Percentiles rank a stretch among this genome's conserved stretches.
Conservation (phyloP, 2,329 filamentous ascomycete genomes). For the Pyrenochaeta sp. region DNA sequence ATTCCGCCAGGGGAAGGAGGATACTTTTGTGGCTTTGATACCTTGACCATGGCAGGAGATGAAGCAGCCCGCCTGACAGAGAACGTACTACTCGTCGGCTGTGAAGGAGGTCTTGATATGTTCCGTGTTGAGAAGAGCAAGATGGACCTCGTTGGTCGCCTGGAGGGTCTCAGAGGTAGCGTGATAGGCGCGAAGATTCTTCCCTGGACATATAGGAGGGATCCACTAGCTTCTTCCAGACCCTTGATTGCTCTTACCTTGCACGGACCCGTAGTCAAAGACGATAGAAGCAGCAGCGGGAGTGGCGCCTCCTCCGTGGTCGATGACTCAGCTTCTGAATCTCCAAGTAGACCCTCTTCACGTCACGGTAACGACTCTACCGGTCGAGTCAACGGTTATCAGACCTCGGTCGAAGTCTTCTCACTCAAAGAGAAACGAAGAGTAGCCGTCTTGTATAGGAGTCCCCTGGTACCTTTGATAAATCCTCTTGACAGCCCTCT, state of each 20-base stretch:
- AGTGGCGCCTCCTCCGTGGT: slow-evolving; percentile 48
- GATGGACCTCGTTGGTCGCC: slow-evolving; percentile 71
- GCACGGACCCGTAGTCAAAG: slow-evolving; percentile 75
- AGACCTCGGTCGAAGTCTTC: slow-evolving; percentile 89
- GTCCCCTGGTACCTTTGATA: slow-evolving; percentile 68
- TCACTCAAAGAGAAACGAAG: slow-evolving; percentile 79
- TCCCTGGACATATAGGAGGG: slow-evolving; percentile 68
- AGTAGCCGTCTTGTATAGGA: slow-evolving; percentile 76
- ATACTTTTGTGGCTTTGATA: slow-evolving; percentile 84
- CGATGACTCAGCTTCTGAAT: slow-evolving; percentile 48
- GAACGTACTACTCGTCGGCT: slow-evolving; percentile 78
- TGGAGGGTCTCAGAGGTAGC: slow-evolving; percentile 80
- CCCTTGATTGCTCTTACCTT: slow-evolving; percentile 82
- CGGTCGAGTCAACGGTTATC: slow-evolving; percentile 68
- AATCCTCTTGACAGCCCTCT: slow-evolving; percentile 66
- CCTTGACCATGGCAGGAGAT: slow-evolving; percentile 60
- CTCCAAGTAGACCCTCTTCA: slow-evolving; percentile 47
- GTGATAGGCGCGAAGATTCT: slow-evolving; percentile 85
- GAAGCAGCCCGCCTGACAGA: slow-evolving; percentile 58
- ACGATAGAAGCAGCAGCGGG: slow-evolving; percentile 48
- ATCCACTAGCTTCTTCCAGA: slow-evolving; percentile 63
- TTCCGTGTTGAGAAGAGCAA: slow-evolving; percentile 77
- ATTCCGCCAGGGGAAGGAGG: slow-evolving; percentile 72
- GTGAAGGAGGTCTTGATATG: slow-evolving; percentile 80
- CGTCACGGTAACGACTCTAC: slow-evolving; percentile 34